Evolutionary conservation across 352 stramenopile genomes (phyloP).

Genomic region (Globisporangium yorkense): DNA sequence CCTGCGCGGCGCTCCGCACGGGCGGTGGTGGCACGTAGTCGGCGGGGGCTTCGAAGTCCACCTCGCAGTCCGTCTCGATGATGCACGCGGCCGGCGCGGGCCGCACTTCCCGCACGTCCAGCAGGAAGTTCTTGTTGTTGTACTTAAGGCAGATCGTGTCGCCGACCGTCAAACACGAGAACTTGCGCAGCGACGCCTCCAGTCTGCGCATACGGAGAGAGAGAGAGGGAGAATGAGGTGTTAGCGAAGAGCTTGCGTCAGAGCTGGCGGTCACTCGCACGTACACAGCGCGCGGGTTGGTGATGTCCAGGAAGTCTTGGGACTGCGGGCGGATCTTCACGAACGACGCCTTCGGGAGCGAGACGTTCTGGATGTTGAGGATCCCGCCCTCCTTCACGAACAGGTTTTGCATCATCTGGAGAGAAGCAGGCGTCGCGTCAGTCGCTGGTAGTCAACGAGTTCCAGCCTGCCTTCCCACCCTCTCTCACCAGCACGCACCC

Average conservation of each 20-base stretch:
- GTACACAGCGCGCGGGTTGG: constrained; percentile 96
- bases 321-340: constrained; percentile 98
- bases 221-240: not conserved
- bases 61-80: constrained; percentile 99
- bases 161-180: constrained; percentile 97
- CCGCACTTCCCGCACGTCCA: constrained; percentile 97
- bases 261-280: constrained; percentile 13
- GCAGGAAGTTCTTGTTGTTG: constrained; percentile 98
- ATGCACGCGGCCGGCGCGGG: constrained; percentile 96
- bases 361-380: constrained; percentile 95
- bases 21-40: constrained; percentile 65
- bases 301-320: constrained; percentile 98
- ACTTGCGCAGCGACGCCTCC: constrained; percentile 78
- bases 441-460: no score
- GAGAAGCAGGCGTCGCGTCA: not conserved
- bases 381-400: constrained; percentile 92
- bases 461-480: no score
- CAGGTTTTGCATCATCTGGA: constrained; percentile 98
- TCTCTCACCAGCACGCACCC: constrained; percentile 43
- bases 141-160: constrained; percentile 99
- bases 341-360: constrained; percentile 95
- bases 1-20: constrained; percentile 15
- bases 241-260: no score
- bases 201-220: constrained; percentile 25
- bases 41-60: constrained; percentile 97